phyloP scores from a whole-genome alignment of 768 basidiomycete genomes.

The Suillus sp. region DNA sequence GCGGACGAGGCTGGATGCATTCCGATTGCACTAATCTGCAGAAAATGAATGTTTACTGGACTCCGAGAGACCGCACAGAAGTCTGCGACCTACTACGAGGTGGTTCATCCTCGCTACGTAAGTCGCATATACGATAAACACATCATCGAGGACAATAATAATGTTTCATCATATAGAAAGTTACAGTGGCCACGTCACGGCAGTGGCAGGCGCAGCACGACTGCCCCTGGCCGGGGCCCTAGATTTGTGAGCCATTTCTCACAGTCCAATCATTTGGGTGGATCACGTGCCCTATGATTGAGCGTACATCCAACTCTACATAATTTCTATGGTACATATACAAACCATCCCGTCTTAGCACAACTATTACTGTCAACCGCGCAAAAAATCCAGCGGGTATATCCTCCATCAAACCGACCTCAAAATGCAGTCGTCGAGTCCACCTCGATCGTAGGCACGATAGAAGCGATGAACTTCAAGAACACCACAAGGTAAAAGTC shows the following conservation, averaged over 20 bases:
- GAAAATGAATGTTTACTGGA: background rate
- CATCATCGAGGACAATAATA: background rate
- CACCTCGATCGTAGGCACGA: conserved; percentile 98
- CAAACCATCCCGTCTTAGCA: conserved; percentile 5
- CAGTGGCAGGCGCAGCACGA: background rate
- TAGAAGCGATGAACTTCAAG: conserved; percentile 98
- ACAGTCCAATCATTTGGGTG: too few species aligned
- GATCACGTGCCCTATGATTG: background rate
- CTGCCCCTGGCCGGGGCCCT: too few species aligned
- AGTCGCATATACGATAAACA: background rate
- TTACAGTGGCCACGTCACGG: too few species aligned
- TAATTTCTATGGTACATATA: conserved; percentile 12
- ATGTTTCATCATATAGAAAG: too few species aligned
- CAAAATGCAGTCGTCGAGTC: conserved; percentile 84
- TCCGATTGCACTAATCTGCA: background rate
- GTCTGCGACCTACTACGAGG: background rate
- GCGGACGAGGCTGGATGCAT: background rate
- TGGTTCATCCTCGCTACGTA: background rate
- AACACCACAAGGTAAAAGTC: conserved; percentile 98
- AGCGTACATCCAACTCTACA: conserved; percentile 8
- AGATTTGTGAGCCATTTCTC: background rate
- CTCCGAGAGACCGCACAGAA: background rate
- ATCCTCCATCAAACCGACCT: conserved; percentile 13
- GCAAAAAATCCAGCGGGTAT: conserved; percentile 7
- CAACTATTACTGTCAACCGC: background rate